Evolutionary conservation across 306 rosid species (phyloP).

Genomic region (Carpinus viminea): DNA sequence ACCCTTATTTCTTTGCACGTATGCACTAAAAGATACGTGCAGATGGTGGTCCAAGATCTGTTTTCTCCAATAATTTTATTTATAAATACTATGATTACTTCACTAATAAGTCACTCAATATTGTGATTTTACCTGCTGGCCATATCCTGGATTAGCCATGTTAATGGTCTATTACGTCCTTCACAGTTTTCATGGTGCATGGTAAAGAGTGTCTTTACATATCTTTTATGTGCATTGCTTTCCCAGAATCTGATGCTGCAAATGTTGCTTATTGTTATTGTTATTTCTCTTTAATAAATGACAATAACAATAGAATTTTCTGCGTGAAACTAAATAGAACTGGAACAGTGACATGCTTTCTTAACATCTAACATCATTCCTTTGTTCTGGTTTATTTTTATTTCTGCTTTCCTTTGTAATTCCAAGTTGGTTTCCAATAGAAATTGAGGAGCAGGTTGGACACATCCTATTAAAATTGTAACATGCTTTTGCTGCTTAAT

Average conservation of each 20-base stretch:
- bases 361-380: background rate
- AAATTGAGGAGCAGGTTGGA: background rate
- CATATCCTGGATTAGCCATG: background rate
- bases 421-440: background rate
- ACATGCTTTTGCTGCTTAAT: background rate
- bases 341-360: background rate
- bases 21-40: background rate
- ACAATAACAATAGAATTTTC: too few relatives aligned
- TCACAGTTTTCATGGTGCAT: background rate
- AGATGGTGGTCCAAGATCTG: background rate
- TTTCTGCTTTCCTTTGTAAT: background rate
- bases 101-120: background rate
- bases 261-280: background rate
- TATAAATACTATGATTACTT: background rate
- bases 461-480: background rate
- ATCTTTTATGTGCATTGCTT: background rate
- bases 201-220: background rate
- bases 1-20: background rate
- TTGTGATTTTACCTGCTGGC: background rate
- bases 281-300: background rate
- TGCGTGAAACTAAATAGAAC: background rate
- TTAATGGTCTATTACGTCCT: background rate
- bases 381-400: background rate
- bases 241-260: background rate
- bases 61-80: background rate